Base-by-base conservation (phyloP, 2,329 filamentous ascomycete genomes). In the Neonectria punicea region DNA sequence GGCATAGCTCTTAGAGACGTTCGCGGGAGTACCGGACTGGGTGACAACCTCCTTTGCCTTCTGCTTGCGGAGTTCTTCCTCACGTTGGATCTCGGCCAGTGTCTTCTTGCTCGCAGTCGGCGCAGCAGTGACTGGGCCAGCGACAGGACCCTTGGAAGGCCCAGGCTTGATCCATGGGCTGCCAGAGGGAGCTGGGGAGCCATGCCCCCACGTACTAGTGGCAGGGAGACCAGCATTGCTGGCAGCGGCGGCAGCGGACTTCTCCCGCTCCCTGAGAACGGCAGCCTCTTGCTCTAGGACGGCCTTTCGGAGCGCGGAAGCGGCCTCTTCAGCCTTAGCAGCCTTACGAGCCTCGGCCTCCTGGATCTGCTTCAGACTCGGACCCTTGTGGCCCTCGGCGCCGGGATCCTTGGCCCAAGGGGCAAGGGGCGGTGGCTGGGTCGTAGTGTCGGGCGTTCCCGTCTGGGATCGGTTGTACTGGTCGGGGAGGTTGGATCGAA, bases 341-440 rank as follows among this genome's bases (percentile, higher is more conserved):
- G 94, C 94, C 78, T 96, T 97, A 75, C 92, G 93, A 39, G 95
- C 95, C 79, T 99, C 96, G 5, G 93, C 91, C 79, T 97, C 95
- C 78, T 99, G 96, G 25, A 99, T 99, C 76, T 99, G 94, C 81
- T 94, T 97, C 67, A 99, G 83, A 65, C 94, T 98, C 2, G 95
- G 96, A 0, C 94, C 94, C 79, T 93, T 97, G 44, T 93, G 89
- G 25, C 86, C 82, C 65, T 89, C 86, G 5, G 85, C 81, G 53
- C 92, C 91, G 3, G 87, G 87, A 69, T 98, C 94, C 78, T 96
- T 96, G 5, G 96, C 96, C 96, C 96, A 99, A 0, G 96, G 96
- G 0, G 96, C 96, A 70, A 98, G 83, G 0, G 95, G 93, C 4
- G 94, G 88, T 2, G 87, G 85, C 68, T 86, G 83, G 10, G 80